Conservation (phyloP, 2,329 filamentous ascomycete genomes). For the Cladosporium sp. region DNA sequence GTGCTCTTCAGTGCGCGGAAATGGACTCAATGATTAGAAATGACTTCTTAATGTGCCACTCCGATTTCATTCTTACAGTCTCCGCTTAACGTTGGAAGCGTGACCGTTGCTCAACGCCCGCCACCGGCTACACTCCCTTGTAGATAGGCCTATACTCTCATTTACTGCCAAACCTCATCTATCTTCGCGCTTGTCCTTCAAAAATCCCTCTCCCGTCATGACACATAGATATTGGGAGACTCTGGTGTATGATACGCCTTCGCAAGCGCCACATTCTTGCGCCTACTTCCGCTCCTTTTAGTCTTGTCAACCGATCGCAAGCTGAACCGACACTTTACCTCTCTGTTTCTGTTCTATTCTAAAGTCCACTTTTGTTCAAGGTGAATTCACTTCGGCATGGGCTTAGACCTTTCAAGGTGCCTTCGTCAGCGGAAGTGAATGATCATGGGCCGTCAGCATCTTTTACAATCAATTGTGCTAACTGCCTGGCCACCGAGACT, state of each 20-base stretch:
- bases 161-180: neutral
- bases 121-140: neutral
- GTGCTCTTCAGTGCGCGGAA: neutral
- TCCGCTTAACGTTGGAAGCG: neutral
- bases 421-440: neutral
- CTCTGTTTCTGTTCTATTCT: neutral
- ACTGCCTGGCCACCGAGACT: neutral
- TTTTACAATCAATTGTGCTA: neutral
- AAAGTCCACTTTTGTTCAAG: neutral
- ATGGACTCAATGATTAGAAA: neutral
- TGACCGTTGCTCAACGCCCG: neutral
- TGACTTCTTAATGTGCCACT: neutral
- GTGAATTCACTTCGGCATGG: neutral
- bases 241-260: neutral
- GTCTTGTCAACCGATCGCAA: neutral
- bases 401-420: neutral
- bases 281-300: neutral
- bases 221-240: neutral
- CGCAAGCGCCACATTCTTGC: neutral
- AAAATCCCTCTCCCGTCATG: neutral
- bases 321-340: neutral
- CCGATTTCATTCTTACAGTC: neutral
- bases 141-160: neutral
- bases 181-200: neutral
- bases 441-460: neutral